Evolutionary conservation across 345 rosid species (phyloP), one percentile per base, ranked within the genome.

Genomic region (Brassica rapa): DNA sequence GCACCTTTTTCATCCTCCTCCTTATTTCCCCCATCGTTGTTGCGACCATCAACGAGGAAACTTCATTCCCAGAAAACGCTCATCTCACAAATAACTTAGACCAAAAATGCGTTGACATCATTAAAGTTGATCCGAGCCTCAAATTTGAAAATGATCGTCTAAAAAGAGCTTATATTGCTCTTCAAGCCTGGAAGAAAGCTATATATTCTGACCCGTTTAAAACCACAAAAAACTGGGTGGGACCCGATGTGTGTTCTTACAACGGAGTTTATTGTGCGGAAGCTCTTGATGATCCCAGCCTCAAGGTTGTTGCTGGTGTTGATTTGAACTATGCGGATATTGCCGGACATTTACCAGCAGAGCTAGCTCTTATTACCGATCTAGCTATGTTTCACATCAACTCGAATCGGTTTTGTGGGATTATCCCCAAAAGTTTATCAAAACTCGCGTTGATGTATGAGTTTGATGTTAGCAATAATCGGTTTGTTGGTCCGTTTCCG

Each of bases 321-420:
- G 97, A 91, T 62, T 86, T 91, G 39, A 91, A 91, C 84, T 81
- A 83, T 1, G 90, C 81, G 0, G 94, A 91, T 79, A 89, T 91
- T 7, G 90, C 92, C 0, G 92, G 92, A 2, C 80, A 86, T 82
- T 82, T 91, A 49, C 94, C 97, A 0, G 19, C 61, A 0, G 96
- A 90, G 76, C 60, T 90, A 4, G 89, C 91, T 30, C 68, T 87
- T 57, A 15, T 91, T n/a, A 74, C 84, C 0, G 97, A 91, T n/a
- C 49, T 86, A 29, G 92, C 94, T 5, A 71, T 91, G 41, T 81
- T 91, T 53, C 97, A 91, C 72, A 59, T 91, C n/a, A 89, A 89
- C n/a, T 83, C 89, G 0, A 89, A 91, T 25, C 77, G 97, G 15
- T 89, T 91, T 37, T 88, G 94, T 70, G 94, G 97, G n/a, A 70